These are phyloP conservation scores for Aspergillus transmontanensis DNA, from an alignment of 2,329 filamentous ascomycete species.

Conservation along the genomic window DNA sequence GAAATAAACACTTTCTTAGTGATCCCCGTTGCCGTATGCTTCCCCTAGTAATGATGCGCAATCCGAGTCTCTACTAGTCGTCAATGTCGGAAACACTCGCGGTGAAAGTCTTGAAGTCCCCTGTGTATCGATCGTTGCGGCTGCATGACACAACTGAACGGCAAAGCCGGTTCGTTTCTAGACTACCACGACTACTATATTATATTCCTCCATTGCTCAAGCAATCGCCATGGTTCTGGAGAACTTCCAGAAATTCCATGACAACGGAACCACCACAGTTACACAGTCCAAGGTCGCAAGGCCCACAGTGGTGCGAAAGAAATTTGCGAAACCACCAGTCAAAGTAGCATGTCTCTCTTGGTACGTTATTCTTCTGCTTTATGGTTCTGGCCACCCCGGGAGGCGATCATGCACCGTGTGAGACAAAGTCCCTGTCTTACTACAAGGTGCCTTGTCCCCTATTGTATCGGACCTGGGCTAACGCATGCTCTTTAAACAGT, in stretches of 20 bases:
- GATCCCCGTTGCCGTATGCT: not conserved
- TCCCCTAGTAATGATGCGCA: conserved; percentile 15
- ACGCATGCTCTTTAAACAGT: conserved; percentile 25
- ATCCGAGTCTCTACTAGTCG: conserved; percentile 8
- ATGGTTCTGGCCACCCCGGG: not conserved
- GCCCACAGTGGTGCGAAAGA: conserved; percentile 41
- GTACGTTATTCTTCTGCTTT: conserved; percentile 29
- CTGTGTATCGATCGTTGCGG: not conserved
- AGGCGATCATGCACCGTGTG: not conserved
- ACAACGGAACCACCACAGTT: conserved; percentile 20
- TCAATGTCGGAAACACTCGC: conserved; percentile 2
- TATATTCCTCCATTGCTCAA: conserved; percentile 1
- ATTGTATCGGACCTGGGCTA: conserved; percentile 7
- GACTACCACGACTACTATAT: not conserved
- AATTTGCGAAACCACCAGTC: conserved; percentile 49
- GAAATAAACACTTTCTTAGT: conserved; percentile 10
- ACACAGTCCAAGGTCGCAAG: conserved; percentile 28
- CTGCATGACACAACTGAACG: conserved; percentile 14
- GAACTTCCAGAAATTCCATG: conserved; percentile 17
- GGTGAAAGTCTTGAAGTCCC: conserved; percentile 2
- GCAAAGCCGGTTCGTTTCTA: not conserved
- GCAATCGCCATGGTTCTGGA: conserved; percentile 27
- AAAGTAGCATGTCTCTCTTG: conserved; percentile 49
- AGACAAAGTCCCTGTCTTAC: conserved; percentile 8
- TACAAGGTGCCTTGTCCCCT: conserved; percentile 11